Conservation (phyloP, 2,329 filamentous ascomycete species). For the Akanthomyces muscarius region DNA sequence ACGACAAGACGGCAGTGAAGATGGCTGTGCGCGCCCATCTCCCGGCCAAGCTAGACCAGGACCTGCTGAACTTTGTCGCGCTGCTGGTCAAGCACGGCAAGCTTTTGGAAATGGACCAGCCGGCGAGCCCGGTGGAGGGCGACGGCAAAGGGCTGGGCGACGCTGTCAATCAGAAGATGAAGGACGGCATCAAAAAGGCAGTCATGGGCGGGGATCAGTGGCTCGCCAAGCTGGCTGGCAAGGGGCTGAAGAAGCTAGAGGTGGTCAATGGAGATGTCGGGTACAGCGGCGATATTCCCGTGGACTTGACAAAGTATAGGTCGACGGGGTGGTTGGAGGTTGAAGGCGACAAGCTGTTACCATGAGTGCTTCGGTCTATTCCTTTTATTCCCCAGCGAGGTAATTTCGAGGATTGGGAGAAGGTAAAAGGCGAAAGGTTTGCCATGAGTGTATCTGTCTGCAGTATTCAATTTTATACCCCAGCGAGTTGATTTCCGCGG, state of each 20-base stretch:
- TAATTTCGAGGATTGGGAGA: no score
- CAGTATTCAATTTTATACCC: background rate
- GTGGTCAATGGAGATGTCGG: background rate
- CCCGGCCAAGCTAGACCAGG: background rate
- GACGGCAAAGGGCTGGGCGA: background rate
- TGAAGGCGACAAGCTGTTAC: background rate
- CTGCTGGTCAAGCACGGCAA: background rate
- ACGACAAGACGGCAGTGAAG: background rate
- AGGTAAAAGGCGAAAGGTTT: no score
- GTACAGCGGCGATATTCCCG: background rate
- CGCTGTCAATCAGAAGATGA: background rate
- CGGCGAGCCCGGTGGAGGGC: background rate
- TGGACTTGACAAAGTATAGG: background rate
- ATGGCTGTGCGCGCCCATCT: slow-evolving; percentile 2
- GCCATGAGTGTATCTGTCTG: no score
- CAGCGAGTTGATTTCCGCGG: background rate
- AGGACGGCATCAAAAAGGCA: background rate
- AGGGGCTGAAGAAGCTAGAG: background rate
- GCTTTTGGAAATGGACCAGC: background rate
- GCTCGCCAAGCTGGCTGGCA: slow-evolving; percentile 8
- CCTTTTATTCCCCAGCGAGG: background rate
- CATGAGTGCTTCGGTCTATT: background rate
- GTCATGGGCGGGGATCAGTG: slow-evolving; percentile 9
- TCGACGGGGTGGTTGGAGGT: background rate
- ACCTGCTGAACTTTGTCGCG: background rate